Evolutionary conservation across 2,329 filamentous ascomycete genomes (phyloP).

Genomic region (Blastomyces percursus): DNA sequence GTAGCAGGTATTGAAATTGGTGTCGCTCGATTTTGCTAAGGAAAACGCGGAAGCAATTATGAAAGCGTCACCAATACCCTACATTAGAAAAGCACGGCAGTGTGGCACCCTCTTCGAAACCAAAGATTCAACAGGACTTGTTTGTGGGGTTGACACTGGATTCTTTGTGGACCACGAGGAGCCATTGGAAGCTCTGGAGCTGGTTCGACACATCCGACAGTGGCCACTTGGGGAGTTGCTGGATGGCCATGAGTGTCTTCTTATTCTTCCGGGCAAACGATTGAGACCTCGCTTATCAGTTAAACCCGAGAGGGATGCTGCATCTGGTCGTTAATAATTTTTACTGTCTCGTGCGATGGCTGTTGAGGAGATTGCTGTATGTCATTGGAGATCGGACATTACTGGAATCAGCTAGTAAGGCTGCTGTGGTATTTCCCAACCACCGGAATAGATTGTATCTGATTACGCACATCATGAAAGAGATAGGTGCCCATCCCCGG

Average conservation of each 20-base stretch:
- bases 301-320: too few species aligned
- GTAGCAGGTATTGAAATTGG: too few species aligned
- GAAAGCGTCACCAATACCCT: slow-evolving; percentile 27
- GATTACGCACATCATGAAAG: too few species aligned
- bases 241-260: slow-evolving; percentile 25
- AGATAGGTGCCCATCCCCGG: too few species aligned
- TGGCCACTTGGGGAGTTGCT: slow-evolving; percentile 28
- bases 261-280: slow-evolving; percentile 15
- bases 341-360: too few species aligned
- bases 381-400: too few species aligned
- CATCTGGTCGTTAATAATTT: too few species aligned
- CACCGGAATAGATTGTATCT: too few species aligned
- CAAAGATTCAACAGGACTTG: slow-evolving; percentile 20
- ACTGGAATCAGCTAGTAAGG: too few species aligned
- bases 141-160: slow-evolving; percentile 26
- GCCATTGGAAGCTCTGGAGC: slow-evolving; percentile 23
- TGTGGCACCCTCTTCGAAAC: slow-evolving; percentile 26
- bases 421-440: too few species aligned
- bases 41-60: slow-evolving; percentile 26
- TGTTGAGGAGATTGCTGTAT: too few species aligned
- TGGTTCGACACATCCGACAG: slow-evolving; percentile 18
- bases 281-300: too few species aligned
- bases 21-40: slow-evolving; percentile 19
- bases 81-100: slow-evolving; percentile 32
- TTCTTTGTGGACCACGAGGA: slow-evolving; percentile 33